Evolutionary conservation across 2,329 filamentous ascomycete genomes (phyloP).

Genomic region (Pseudogymnoascus pannorum): DNA sequence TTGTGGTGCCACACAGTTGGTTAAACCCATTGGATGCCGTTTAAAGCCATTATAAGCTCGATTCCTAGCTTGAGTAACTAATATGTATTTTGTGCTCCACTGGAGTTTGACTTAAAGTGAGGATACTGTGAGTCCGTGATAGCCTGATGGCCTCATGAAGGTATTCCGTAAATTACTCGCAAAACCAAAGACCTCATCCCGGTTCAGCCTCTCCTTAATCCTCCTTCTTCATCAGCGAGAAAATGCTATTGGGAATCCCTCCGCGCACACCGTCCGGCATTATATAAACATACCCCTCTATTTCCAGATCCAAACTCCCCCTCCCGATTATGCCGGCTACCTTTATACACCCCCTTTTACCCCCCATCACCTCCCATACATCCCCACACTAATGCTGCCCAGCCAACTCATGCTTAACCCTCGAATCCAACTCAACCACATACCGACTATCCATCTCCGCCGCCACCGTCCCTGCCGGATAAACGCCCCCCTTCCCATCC

Average conservation of each 20-base stretch:
- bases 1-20: neutral
- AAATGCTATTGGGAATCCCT: neutral
- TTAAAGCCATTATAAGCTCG: neutral
- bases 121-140: too few relatives aligned
- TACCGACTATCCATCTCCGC: neutral
- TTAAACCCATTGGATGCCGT: neutral
- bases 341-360: neutral
- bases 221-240: too few relatives aligned
- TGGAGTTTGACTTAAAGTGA: too few relatives aligned
- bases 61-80: too few relatives aligned
- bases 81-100: too few relatives aligned
- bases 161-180: too few relatives aligned
- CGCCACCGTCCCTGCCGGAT: neutral
- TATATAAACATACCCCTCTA: neutral
- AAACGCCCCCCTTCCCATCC: neutral
- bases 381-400: neutral
- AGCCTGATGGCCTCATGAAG: too few relatives aligned
- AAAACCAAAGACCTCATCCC: too few relatives aligned
- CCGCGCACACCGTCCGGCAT: too few relatives aligned
- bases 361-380: neutral
- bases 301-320: neutral
- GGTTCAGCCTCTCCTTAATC: too few relatives aligned
- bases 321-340: neutral
- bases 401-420: neutral
- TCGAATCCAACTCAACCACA: neutral